Evolutionary conservation across 129 eudicot species (phyloP), one percentile per base, ranked within the genome.

Genomic region (Flaveria sonorensis): DNA sequence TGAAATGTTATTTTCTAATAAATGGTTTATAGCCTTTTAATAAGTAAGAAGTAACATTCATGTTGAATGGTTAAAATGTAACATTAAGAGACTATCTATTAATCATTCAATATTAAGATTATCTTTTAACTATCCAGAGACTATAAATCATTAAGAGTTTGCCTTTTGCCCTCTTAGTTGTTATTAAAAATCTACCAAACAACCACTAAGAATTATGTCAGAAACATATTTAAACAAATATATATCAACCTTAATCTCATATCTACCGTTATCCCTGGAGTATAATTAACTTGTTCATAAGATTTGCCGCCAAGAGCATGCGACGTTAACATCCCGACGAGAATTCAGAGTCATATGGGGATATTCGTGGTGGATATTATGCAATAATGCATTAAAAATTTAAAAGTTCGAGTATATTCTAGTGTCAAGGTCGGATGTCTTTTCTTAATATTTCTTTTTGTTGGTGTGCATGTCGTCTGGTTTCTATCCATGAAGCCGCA

Each of bases 301-400:
- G 52, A 45, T 65, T 67, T 80, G 61, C 75, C 83, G 70, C 70
- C 83, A 52, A 24, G 68, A 73, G 61, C 53, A 55, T 64, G 43
- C 24, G 79, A 73, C 79, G 48, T 24, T 73, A 12, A 65, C 24
- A 52, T 73, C 65, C 73, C 12, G 83, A 80, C 79, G 79, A 79
- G 13, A 60, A 53, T 39, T 68, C 55, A 72, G 19, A 50, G 13
- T 80, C 61, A 73, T 43, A 65, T 53, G 65, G 3, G 79, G 70
- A 80, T 80, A 80, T 80, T 18, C 83, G 30, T 73, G n/a, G n/a
- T 73, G 83, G 26, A 80, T 80, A 80, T 80, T 80, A 73, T 13
- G 52, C 24, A 7, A 50, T 16, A 2, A 79, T 21, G 14, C 19
- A 62, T 3, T 50, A 64, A 72, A 68, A 1, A 39, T 72, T 24